Evolutionary conservation across 2,329 filamentous ascomycete genomes (phyloP), one percentile per base, ranked within the genome.

Genomic region (Beauveria bassiana): DNA sequence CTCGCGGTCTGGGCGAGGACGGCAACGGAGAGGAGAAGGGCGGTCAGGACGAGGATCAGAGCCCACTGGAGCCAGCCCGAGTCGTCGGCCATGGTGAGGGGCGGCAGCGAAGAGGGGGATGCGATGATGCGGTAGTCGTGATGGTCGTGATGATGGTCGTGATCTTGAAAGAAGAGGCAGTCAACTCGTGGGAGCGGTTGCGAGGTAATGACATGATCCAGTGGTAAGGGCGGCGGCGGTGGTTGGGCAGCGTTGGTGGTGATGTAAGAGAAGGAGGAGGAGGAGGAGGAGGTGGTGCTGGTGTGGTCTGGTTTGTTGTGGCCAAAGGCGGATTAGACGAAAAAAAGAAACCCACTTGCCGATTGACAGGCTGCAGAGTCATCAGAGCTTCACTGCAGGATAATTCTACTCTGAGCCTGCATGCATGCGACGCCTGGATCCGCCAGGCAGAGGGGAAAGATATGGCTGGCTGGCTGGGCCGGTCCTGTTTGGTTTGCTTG

Each of bases 31-130:
- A 86, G 78, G 50, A 78, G 73, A 70, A 85, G 77, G 64, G 84
- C 83, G 72, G 82, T 82, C 71, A 85, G 73, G 66, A 82, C 76
- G 63, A 86, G 77, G 69, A 85, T 75, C 66, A 83, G 75, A 70
- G 81, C 80, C 82, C 82, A 85, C 74, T 82, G 78, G 62, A 80
- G 75, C 69, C 75, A 75, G 67, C 77, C 75, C 66, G 78, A 77
- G 71, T 45, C 38, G 49, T 79, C 77, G 70, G 77, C 75, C 81
- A 83, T 84, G 71, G 68, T 73, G 70, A 24, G 57, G 24, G 57
- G 20, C 20, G 49, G 24, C 40, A 38, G 9, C 28, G 47, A 20
- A 52, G 45, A 24, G 24, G 26, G 7, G 34, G 34, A 34, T 10
- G n/a, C 31, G 52, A 43, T 18, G 43, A 50, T 9, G 34, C 34